phyloP scores from a whole-genome alignment of 495 filamentous ascomycete species.

The Glutinoglossum americanum region DNA sequence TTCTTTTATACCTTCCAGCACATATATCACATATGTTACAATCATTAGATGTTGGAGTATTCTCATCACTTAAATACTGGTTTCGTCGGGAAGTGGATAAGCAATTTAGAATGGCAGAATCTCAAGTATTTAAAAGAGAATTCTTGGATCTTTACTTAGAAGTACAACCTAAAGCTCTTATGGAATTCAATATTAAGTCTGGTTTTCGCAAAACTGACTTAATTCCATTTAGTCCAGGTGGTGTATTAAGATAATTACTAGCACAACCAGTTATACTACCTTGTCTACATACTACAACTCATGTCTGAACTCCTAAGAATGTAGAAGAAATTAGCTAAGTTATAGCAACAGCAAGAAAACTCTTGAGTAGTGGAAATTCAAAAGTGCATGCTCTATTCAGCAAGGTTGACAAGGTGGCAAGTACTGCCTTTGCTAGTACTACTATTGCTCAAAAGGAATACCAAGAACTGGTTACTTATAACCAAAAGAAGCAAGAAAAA shows the following conservation, averaged over 20 bases:
- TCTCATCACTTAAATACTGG: conserved; percentile 6
- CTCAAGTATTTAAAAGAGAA: background rate
- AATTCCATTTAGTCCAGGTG: background rate
- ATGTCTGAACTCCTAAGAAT: too few relatives aligned
- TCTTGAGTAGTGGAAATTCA: too few relatives aligned
- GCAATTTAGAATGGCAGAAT: background rate
- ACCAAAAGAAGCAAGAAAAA: too few relatives aligned
- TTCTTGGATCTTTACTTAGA: background rate
- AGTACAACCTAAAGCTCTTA: background rate
- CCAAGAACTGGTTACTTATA: too few relatives aligned
- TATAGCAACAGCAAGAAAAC: too few relatives aligned
- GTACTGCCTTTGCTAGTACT: too few relatives aligned
- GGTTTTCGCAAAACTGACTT: background rate
- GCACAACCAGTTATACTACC: too few relatives aligned
- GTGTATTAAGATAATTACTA: background rate
- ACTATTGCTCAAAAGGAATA: too few relatives aligned
- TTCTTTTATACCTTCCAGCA: conserved; percentile 7
- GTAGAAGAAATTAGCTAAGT: too few relatives aligned
- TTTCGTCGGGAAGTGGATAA: background rate
- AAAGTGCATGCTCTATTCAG: too few relatives aligned
- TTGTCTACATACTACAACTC: too few relatives aligned
- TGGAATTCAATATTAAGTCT: background rate
- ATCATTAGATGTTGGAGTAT: conserved; percentile 6
- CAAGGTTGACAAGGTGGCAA: too few relatives aligned
- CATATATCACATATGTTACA: conserved; percentile 8